Percentiles rank a stretch among this genome's conserved stretches.
phyloP scores from a whole-genome alignment of 2,329 filamentous ascomycete genomes.

The Botryosphaeria dothidea region DNA sequence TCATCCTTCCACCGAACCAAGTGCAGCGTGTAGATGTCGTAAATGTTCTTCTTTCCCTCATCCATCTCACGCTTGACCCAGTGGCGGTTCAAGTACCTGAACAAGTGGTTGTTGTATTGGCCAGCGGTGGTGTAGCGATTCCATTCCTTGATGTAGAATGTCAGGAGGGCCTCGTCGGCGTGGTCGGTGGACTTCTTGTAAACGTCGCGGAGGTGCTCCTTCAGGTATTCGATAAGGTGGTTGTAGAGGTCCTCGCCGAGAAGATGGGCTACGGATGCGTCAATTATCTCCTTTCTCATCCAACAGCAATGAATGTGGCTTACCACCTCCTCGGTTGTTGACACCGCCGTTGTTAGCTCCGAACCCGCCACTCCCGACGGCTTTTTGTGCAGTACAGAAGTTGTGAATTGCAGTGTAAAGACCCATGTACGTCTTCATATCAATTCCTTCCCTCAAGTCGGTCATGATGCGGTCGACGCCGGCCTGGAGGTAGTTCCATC shows the following conservation, averaged over 20 bases:
- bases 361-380: constrained; percentile 61
- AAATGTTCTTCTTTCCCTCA: constrained; percentile 96
- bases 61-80: constrained; percentile 99
- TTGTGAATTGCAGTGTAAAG: constrained; percentile 98
- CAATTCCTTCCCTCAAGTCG: constrained; percentile 86
- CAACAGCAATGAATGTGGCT: background rate
- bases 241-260: constrained; percentile 95
- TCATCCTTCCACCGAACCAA: constrained; percentile 93
- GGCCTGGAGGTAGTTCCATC: constrained; percentile 85
- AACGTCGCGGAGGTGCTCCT: constrained; percentile 71
- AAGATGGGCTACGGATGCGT: constrained; percentile 68
- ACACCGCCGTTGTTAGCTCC: constrained; percentile 33
- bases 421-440: constrained; percentile 96
- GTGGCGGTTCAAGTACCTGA: constrained; percentile 93
- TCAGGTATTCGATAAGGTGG: constrained; percentile 84
- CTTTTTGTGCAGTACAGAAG: constrained; percentile 98
- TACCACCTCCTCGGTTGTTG: constrained; percentile 70
- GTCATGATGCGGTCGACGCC: constrained; percentile 94
- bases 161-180: constrained; percentile 83
- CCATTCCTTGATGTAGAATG: constrained; percentile 97
- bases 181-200: constrained; percentile 74
- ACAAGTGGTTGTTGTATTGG: constrained; percentile 96
- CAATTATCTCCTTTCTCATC: background rate
- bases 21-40: constrained; percentile 96
- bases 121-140: constrained; percentile 91